Evolutionary conservation across 2,329 filamentous ascomycete species (phyloP).

Genomic region (Alternaria metachromatica): DNA sequence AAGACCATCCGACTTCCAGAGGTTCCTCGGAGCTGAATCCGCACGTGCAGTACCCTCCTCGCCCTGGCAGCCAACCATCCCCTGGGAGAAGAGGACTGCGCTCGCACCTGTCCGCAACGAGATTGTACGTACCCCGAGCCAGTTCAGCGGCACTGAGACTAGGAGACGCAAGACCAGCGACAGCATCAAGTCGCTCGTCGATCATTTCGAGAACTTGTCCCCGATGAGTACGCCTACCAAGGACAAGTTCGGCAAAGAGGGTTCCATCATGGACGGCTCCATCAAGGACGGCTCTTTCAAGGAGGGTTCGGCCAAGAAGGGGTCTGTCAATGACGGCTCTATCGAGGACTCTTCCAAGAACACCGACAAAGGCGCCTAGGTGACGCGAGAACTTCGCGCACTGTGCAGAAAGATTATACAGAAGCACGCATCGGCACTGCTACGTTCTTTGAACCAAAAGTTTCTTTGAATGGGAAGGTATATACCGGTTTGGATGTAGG

Average conservation of each 20-base stretch:
- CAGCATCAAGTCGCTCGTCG: constrained; percentile 1
- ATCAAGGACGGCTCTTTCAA: background rate
- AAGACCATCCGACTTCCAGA: background rate
- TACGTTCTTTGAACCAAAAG: background rate
- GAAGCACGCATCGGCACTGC: background rate
- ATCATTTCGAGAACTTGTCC: background rate
- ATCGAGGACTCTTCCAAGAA: background rate
- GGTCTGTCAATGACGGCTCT: too few relatives aligned
- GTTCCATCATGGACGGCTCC: background rate
- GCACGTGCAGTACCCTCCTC: background rate
- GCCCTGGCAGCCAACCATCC: background rate
- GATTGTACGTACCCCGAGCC: background rate
- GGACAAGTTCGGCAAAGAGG: background rate
- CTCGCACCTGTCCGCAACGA: background rate
- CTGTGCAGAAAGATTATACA: background rate
- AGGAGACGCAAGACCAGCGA: background rate
- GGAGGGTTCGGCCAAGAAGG: too few relatives aligned
- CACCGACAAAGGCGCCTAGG: background rate
- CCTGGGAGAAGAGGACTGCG: background rate
- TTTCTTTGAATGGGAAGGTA: background rate
- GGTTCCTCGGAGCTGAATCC: background rate
- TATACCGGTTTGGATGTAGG: background rate
- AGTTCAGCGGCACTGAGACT: background rate
- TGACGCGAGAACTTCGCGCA: background rate
- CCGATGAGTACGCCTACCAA: background rate